phyloP scores from a whole-genome alignment of 2,329 filamentous ascomycete species.

The Hypoxylon sp. region DNA sequence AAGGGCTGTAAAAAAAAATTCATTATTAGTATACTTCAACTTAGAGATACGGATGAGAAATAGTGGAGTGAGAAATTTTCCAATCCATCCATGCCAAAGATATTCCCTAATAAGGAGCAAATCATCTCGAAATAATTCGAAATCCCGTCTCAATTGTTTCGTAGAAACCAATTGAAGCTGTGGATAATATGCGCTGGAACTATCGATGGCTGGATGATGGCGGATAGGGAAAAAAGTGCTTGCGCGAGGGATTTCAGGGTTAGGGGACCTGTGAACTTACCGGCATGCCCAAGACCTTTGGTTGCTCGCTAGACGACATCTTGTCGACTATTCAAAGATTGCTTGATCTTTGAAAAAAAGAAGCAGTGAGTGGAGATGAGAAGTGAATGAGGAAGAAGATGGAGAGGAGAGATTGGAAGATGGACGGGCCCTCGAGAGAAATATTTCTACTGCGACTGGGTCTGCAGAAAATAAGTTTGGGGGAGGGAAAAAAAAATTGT shows the following conservation, averaged over 20 bases:
- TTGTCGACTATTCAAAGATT: constrained; percentile 64
- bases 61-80: constrained; percentile 39
- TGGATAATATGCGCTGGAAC: constrained; percentile 40
- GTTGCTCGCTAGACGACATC: constrained; percentile 70
- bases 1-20: constrained; percentile 77
- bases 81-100: constrained; percentile 27
- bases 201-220: constrained; percentile 43
- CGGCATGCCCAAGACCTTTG: constrained; percentile 77
- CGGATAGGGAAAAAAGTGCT: constrained; percentile 19
- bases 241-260: constrained; percentile 43
- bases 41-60: constrained; percentile 4
- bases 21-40: constrained; percentile 55
- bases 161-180: constrained; percentile 46
- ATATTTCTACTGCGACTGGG: constrained; percentile 62
- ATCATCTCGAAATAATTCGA: constrained; percentile 30
- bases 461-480: constrained; percentile 58
- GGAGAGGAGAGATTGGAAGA: constrained; percentile 44
- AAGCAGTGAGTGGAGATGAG: constrained; percentile 75
- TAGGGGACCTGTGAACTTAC: constrained; percentile 57
- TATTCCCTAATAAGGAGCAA: constrained; percentile 14
- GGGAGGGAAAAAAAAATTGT: constrained; percentile 66
- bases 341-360: constrained; percentile 57
- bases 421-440: constrained; percentile 54
- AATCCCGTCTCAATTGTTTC: constrained; percentile 19
- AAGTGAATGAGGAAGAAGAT: constrained; percentile 48